Percentiles rank a stretch among this genome's conserved stretches.
Evolutionary conservation across 164 flowering plant genomes (phyloP).

Genomic region (Nelumbo lutea): DNA sequence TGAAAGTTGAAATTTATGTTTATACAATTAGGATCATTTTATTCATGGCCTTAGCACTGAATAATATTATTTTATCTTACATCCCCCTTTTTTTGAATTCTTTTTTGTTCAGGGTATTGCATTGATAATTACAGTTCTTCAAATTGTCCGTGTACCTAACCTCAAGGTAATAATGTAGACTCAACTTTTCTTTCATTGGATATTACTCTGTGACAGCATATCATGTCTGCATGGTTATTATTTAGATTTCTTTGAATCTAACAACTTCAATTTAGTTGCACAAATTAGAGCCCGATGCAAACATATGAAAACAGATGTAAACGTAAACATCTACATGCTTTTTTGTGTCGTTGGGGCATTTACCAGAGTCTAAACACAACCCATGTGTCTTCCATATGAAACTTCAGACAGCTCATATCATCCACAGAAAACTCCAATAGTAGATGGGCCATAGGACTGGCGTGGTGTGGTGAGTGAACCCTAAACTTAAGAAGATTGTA

Average conservation of each 20-base stretch:
- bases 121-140: conserved; percentile 88
- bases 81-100: conserved; percentile 2
- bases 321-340: no score
- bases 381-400: no score
- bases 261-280: background rate
- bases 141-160: conserved; percentile 90
- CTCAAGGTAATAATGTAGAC: conserved; percentile 62
- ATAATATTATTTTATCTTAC: no score
- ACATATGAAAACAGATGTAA: no score
- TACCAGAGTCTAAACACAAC: no score
- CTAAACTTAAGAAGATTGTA: no score
- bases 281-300: background rate
- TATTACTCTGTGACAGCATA: background rate
- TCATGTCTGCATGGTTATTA: background rate
- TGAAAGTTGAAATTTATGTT: background rate
- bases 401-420: no score
- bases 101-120: conserved; percentile 71
- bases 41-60: background rate
- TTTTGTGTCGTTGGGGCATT: no score
- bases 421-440: no score
- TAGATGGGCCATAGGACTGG: no score
- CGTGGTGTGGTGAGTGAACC: no score
- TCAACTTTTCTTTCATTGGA: conserved; percentile 5
- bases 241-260: background rate
- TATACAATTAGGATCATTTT: background rate